A percentile compares a stretch with the other conserved stretches of the same genome.
phyloP scores from a whole-genome alignment of 257 asterid genomes.

The Leptodermis oblonga region DNA sequence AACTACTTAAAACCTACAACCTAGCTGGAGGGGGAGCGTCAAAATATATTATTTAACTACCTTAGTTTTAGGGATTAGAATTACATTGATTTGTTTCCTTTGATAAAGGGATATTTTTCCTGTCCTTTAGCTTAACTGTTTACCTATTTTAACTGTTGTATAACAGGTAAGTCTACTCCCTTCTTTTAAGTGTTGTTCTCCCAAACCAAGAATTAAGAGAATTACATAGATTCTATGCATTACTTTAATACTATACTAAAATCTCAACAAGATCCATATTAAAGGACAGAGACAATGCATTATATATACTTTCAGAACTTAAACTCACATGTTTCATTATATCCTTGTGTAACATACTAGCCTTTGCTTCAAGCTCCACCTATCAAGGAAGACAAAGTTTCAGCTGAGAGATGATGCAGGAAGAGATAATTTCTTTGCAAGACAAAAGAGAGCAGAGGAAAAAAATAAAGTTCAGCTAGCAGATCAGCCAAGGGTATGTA shows the following conservation, averaged over 20 bases:
- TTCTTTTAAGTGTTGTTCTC: too few species aligned
- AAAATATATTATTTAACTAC: background rate
- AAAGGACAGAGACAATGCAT: background rate
- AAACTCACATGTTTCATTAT: slow-evolving; percentile 68
- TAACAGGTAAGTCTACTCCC: too few species aligned
- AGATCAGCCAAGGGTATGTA: background rate
- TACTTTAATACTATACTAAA: background rate
- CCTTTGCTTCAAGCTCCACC: slow-evolving; percentile 74
- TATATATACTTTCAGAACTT: background rate
- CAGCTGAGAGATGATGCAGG: background rate
- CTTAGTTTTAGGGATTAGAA: background rate
- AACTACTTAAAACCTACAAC: too few species aligned
- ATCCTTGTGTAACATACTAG: slow-evolving; percentile 65
- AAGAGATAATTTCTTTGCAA: background rate
- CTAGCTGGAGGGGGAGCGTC: too few species aligned
- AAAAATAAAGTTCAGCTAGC: background rate
- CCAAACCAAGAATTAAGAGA: too few species aligned
- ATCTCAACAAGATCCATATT: background rate
- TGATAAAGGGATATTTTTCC: too few species aligned
- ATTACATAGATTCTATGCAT: too few species aligned
- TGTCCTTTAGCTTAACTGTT: too few species aligned
- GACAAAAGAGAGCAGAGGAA: slow-evolving; percentile 8
- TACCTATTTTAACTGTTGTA: too few species aligned
- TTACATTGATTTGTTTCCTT: too few species aligned
- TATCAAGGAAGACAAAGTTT: slow-evolving; percentile 33